These are phyloP conservation scores for Leccinum olivaceopallidum DNA, from an alignment of 768 basidiomycete species.

Conservation along the genomic window DNA sequence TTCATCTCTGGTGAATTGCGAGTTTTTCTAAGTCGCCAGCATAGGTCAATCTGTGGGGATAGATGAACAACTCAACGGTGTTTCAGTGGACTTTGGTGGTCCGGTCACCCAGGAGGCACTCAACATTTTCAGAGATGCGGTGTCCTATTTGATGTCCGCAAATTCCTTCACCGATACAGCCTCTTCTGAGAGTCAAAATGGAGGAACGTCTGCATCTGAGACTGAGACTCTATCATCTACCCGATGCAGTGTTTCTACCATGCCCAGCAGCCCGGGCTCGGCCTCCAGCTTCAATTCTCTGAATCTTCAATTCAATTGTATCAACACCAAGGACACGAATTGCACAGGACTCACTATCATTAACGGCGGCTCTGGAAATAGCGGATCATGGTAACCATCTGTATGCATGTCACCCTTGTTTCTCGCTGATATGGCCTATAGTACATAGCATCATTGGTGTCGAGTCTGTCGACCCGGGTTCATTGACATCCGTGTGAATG, in stretches of 20 bases:
- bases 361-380: not conserved
- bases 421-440: not conserved
- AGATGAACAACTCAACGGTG: too few relatives aligned
- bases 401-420: not conserved
- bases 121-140: not conserved
- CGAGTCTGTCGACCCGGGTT: not conserved
- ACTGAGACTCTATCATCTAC: not conserved
- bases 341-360: not conserved
- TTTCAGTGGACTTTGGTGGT: too few relatives aligned
- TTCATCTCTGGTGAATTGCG: not conserved
- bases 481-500: not conserved
- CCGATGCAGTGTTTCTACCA: too few relatives aligned
- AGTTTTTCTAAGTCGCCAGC: not conserved
- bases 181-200: not conserved
- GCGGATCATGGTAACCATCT: constrained; percentile 1
- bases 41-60: not conserved
- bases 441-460: too few relatives aligned
- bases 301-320: too few relatives aligned
- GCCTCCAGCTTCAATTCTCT: too few relatives aligned
- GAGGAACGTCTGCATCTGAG: not conserved
- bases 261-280: too few relatives aligned
- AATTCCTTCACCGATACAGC: not conserved
- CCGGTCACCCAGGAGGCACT: too few relatives aligned
- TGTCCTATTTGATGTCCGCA: not conserved
- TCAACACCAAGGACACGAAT: too few relatives aligned